phyloP scores from a whole-genome alignment of 345 rosid species.

The Gossypium stocksii region DNA sequence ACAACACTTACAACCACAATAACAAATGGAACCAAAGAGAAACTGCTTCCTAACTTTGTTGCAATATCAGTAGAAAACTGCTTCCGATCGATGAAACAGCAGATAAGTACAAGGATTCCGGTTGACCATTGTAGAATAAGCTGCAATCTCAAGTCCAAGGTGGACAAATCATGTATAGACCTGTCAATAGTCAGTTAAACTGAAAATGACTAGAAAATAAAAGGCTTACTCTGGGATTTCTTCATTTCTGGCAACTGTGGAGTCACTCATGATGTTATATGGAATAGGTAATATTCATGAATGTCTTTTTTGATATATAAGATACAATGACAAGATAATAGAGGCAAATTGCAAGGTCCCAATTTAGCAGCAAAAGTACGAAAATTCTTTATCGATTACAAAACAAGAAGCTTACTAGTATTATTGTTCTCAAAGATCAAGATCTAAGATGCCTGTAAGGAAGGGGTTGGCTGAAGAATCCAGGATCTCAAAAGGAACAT shows the following conservation, averaged over 20 bases:
- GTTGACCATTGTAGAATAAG: slow-evolving; percentile 92
- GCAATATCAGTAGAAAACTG: slow-evolving; percentile 61
- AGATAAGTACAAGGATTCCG: slow-evolving; percentile 74
- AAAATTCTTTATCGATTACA: not conserved
- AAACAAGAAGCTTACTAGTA: not conserved
- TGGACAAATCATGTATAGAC: slow-evolving; percentile 44
- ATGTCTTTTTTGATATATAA: slow-evolving; percentile 4
- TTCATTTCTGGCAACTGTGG: slow-evolving; percentile 25
- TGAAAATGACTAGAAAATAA: slow-evolving; percentile 34
- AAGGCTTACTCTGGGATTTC: slow-evolving; percentile 33
- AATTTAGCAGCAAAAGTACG: not conserved
- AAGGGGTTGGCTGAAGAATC: slow-evolving; percentile 5
- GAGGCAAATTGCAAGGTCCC: not conserved
- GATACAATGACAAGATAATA: not conserved
- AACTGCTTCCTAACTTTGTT: slow-evolving; percentile 92
- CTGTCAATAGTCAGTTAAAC: slow-evolving; percentile 44
- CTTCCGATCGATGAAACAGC: slow-evolving; percentile 77
- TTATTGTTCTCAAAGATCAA: not conserved
- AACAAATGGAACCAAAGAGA: slow-evolving; percentile 80
- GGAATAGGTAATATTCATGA: slow-evolving; percentile 13
- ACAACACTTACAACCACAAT: slow-evolving; percentile 80
- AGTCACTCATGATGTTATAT: slow-evolving; percentile 12
- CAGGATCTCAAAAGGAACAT: not conserved
- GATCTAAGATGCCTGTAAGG: not conserved
- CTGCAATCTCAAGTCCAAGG: slow-evolving; percentile 78